Evolutionary conservation across 2,329 filamentous ascomycete genomes (phyloP).

Genomic region (Fusarium ambrosium): DNA sequence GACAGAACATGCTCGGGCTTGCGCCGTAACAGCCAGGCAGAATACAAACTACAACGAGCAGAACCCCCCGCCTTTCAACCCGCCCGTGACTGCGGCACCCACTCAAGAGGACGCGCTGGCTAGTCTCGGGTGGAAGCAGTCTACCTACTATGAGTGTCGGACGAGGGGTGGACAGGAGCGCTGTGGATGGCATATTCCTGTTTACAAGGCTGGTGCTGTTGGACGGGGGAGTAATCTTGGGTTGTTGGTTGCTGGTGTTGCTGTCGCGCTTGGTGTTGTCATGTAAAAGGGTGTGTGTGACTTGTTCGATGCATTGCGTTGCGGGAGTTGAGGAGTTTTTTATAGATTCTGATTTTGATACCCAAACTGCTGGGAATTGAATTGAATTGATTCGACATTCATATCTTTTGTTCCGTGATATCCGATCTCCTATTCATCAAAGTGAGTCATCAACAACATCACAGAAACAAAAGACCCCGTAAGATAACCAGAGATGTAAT

Average conservation of each 20-base stretch:
- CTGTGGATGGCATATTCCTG: constrained; percentile 55
- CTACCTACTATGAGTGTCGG: constrained; percentile 52
- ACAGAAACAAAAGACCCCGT: not conserved
- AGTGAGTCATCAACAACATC: constrained; percentile 19
- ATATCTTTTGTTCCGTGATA: not conserved
- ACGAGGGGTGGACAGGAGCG: constrained; percentile 49
- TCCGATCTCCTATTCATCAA: not conserved
- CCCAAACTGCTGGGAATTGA: constrained; percentile 36
- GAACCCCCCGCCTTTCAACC: constrained; percentile 45
- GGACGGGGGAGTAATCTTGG: constrained; percentile 38
- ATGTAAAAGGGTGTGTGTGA: constrained; percentile 8
- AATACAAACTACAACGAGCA: constrained; percentile 23
- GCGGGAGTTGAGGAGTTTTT: constrained; percentile 35
- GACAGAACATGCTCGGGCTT: not conserved
- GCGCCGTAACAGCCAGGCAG: constrained; percentile 24
- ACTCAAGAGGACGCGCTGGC: constrained; percentile 48
- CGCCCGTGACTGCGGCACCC: constrained; percentile 51
- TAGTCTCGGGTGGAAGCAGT: constrained; percentile 50
- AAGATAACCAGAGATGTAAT: constrained; percentile 38
- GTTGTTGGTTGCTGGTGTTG: constrained; percentile 25
- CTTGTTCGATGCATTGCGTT: constrained; percentile 10
- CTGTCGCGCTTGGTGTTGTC: constrained; percentile 22
- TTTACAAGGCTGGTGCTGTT: constrained; percentile 46
- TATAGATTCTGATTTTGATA: constrained; percentile 35
- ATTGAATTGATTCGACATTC: not conserved